These are phyloP conservation scores for Thraustotheca clavata DNA, from an alignment of 352 stramenopile genomes.

Conservation along the genomic window DNA sequence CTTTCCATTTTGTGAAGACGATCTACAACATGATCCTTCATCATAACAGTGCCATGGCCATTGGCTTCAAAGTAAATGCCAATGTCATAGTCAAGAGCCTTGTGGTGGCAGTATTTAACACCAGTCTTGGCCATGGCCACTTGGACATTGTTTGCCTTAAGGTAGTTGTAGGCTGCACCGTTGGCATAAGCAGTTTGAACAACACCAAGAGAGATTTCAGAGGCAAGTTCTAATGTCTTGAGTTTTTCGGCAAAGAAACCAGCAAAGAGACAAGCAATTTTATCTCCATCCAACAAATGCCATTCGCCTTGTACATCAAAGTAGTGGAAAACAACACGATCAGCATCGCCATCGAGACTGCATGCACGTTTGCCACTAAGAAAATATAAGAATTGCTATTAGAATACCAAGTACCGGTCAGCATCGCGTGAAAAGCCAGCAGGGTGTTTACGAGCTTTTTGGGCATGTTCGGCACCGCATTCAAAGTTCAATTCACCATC, in stretches of 20 bases:
- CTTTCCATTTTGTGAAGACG: constrained; percentile 77
- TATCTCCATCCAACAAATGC: constrained; percentile 95
- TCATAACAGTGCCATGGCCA: constrained; percentile 97
- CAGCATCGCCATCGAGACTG: constrained; percentile 96
- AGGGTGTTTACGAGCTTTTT: constrained; percentile 89
- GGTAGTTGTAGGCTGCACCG: constrained; percentile 89
- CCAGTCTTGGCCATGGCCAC: constrained; percentile 93
- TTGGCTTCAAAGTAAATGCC: constrained; percentile 99
- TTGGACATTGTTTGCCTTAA: constrained; percentile 55
- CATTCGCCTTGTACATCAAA: constrained; percentile 68
- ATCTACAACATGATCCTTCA: constrained; percentile 85
- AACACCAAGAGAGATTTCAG: constrained; percentile 88
- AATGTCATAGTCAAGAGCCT: constrained; percentile 94
- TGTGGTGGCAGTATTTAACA: constrained; percentile 97
- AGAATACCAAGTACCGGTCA: constrained; percentile 27
- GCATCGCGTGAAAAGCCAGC: constrained; percentile 50
- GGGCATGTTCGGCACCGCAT: constrained; percentile 95
- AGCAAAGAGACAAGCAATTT: constrained; percentile 95
- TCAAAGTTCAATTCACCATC: constrained; percentile 92
- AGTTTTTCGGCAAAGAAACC: constrained; percentile 92
- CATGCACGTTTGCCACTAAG: constrained; percentile 68
- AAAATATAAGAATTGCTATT: neutral
- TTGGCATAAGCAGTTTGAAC: constrained; percentile 99
- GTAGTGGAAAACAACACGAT: constrained; percentile 97
- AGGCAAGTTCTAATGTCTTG: constrained; percentile 48